Base-by-base conservation (phyloP, 202 grass and related monocot species). In the Panicum hallii region DNA sequence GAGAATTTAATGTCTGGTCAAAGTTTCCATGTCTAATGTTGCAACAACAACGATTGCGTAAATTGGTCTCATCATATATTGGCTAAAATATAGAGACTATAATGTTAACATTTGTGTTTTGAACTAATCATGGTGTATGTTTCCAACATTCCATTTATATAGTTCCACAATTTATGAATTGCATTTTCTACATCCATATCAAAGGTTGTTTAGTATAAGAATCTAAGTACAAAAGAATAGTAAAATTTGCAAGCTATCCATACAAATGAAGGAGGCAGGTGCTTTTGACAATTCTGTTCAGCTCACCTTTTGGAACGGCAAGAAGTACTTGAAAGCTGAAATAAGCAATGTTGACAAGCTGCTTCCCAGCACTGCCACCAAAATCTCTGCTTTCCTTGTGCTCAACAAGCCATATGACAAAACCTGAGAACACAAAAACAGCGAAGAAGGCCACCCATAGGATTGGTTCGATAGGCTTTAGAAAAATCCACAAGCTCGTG, bases 241-340 rank as follows among this genome's bases (percentile, higher is more conserved):
- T 41, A 66, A 66, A 17, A 16, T 40, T 67, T 9, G 15, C 7
- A 42, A 66, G 63, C 4, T 28, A 62, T 11, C 61, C 28, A 63
- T 63, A 36, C 6, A 64, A 64, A 16, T 8, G 15, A 52, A 52
- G 38, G 11, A 74, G 30, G 16, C 0, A 74, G 4, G 40, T 3
- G 9, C 2, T 73, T 73, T 53, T 52, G 47, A 45, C 12, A 7
- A 3, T 70, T 14, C 67, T 26, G 12, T 70, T 45, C 9, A 11
- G 71, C 49, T 40, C 28, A 55, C 49, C 49, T 17, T n/a, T 81
- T 81, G 78, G 78, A 32, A 65, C 46, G 16, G 47, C 10, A 50
- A 81, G 38, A 63, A 90, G 83, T 16, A 64, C 82, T 28, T 80
- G 85, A 80, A 89, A 89, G 38, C 57, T 41, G 78, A 90, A 90